Base-by-base conservation (phyloP, 1,139 yeast genomes). In the Yamadazyma friedrichii region DNA sequence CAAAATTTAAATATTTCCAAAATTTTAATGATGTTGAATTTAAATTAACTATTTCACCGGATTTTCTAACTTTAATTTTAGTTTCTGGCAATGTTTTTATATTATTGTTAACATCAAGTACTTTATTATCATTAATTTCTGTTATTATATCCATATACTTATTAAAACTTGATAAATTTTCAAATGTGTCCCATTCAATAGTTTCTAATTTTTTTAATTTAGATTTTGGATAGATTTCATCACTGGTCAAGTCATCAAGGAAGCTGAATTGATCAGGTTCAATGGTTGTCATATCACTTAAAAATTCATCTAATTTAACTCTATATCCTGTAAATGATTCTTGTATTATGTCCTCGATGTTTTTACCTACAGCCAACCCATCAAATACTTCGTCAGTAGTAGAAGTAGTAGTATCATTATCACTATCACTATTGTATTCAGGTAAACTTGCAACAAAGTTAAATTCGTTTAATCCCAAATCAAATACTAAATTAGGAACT, bases 1-100 rank as follows among this genome's bases (percentile, higher is more conserved):
- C 69, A 39, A 84, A 70, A 44, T 77, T 76, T 48, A 84, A 57
- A 45, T 72, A 60, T 40, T 71, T 74, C 88, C 88, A 82, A 46
- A 77, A 72, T 13, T 66, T 58, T 6, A 78, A 49, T 4, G 71
- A 70, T 2, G 63, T 47, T 4, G 62, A 58, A 45, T 69, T 67
- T 42, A 72, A 55, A 45, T 71, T 71, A 15, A 72, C 50, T 5
- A 16, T 31, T 20, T 42, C 50, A 12, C 62, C 54, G 35, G 61
- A 54, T 42, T 70, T 72, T 31, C 56, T 34, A 1, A 67, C 66
- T 38, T 35, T 41, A 17, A 49, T 41, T 29, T 46, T 48, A 34
- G 43, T 49, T 9, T 45, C 50, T 9, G 27, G 30, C 10, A 47
- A 24, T 2, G 41, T 40, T 10, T 33, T 37, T 2, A 50, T 40